Conservation (phyloP, 2,329 filamentous ascomycete species). For the Sporothrix protearum region DNA sequence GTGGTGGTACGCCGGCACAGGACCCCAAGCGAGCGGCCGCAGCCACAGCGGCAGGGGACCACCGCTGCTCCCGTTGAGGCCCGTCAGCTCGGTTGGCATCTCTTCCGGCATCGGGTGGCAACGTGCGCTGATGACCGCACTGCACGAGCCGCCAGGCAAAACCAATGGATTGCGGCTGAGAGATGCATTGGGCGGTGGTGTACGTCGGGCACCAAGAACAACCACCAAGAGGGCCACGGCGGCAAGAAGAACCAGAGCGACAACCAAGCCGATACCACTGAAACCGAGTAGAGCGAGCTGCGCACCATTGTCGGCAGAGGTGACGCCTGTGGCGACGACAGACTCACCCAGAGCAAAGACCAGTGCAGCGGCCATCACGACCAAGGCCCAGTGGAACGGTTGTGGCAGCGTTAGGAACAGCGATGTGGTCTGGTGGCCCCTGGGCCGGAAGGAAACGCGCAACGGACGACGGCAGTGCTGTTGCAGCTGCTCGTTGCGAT, state of each 20-base stretch:
- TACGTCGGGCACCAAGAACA: slow-evolving; percentile 41
- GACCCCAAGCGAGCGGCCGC: slow-evolving; percentile 45
- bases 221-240: slow-evolving; percentile 37
- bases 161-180: slow-evolving; percentile 45
- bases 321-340: slow-evolving; percentile 35
- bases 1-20: slow-evolving; percentile 36
- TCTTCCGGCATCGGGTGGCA: slow-evolving; percentile 42
- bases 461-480: slow-evolving; percentile 36
- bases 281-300: slow-evolving; percentile 40
- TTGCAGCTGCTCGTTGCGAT: slow-evolving; percentile 8
- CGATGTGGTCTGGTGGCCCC: slow-evolving; percentile 46
- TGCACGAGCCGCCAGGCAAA: slow-evolving; percentile 47
- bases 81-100: slow-evolving; percentile 2
- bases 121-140: slow-evolving; percentile 49
- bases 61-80: slow-evolving; percentile 26
- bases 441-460: slow-evolving; percentile 44
- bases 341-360: slow-evolving; percentile 48
- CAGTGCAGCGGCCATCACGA: slow-evolving; percentile 43
- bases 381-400: slow-evolving; percentile 44
- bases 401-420: slow-evolving; percentile 51
- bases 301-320: slow-evolving; percentile 21
- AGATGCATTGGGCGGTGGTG: slow-evolving; percentile 33
- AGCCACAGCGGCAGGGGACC: slow-evolving; percentile 35
- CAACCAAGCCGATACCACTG: slow-evolving; percentile 43
- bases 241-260: slow-evolving; percentile 42